phyloP scores from a whole-genome alignment of 2,329 filamentous ascomycete species.

The Penicillium aurantiogriseum region DNA sequence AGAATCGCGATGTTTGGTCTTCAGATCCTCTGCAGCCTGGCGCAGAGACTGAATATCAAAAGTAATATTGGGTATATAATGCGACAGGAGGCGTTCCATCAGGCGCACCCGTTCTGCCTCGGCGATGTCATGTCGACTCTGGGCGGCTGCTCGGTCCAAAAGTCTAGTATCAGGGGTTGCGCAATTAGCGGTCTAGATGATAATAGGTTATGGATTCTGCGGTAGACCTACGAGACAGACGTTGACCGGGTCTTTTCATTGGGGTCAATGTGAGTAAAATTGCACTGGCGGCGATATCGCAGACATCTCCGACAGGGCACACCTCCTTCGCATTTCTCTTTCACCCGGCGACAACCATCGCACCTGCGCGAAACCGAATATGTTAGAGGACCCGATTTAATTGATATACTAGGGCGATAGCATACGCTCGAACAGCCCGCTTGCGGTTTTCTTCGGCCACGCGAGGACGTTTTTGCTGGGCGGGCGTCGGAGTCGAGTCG shows the following conservation, averaged over 20 bases:
- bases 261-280: conserved; percentile 45
- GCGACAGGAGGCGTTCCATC: conserved; percentile 51
- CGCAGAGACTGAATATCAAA: conserved; percentile 46
- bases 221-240: conserved; percentile 32
- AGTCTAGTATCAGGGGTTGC: conserved; percentile 18
- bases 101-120: conserved; percentile 39
- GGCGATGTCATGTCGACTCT: conserved; percentile 36
- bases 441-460: conserved; percentile 44
- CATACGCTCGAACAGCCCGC: conserved; percentile 42
- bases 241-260: conserved; percentile 34
- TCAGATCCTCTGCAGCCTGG: conserved; percentile 45
- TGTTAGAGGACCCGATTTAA: conserved; percentile 12
- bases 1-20: conserved; percentile 37
- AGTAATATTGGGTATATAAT: conserved; percentile 48
- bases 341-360: conserved; percentile 55
- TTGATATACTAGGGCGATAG: neutral
- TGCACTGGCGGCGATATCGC: conserved; percentile 52
- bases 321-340: conserved; percentile 58
- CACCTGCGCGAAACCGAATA: conserved; percentile 41
- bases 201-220: neutral
- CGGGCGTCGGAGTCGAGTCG: conserved; percentile 27
- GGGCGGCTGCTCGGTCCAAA: conserved; percentile 31
- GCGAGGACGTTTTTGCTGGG: conserved; percentile 39
- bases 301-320: conserved; percentile 55
- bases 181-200: conserved; percentile 3